Conservation (phyloP, 192 early-diverging fungal genomes). For the Mortierella claussenii region DNA sequence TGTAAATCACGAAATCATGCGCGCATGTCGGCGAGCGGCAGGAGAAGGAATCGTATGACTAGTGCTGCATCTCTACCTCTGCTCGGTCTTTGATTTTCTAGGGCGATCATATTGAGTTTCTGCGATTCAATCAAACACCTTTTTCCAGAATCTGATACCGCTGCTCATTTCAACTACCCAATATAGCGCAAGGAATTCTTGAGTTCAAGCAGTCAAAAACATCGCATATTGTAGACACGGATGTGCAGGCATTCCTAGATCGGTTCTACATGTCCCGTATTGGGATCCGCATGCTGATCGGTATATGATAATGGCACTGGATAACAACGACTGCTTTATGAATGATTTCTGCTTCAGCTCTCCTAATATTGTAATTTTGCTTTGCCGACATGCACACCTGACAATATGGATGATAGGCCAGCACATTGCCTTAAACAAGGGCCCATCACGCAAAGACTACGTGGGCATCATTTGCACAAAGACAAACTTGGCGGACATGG, state of each 20-base stretch:
- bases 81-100: conserved; percentile 33
- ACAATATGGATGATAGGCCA: no score
- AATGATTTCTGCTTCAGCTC: conserved; percentile 23
- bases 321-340: no score
- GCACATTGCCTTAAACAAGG: conserved; percentile 77
- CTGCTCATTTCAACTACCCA: no score
- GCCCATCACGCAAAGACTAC: conserved; percentile 74
- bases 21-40: neutral
- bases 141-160: no score
- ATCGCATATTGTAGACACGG: conserved; percentile 68
- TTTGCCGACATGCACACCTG: no score
- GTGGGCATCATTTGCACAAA: conserved; percentile 96
- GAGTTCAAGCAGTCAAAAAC: conserved; percentile 83
- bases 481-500: conserved; percentile 84
- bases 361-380: no score
- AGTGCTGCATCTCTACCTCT: neutral
- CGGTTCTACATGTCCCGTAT: conserved; percentile 98
- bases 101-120: conserved; percentile 14
- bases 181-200: conserved; percentile 87
- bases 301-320: no score
- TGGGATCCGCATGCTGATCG: conserved; percentile 98
- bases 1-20: neutral
- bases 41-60: neutral
- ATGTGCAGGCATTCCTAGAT: conserved; percentile 91
- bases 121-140: neutral